phyloP scores from a whole-genome alignment of 495 filamentous ascomycete species.

The Aspergillus saccharolyticus region DNA sequence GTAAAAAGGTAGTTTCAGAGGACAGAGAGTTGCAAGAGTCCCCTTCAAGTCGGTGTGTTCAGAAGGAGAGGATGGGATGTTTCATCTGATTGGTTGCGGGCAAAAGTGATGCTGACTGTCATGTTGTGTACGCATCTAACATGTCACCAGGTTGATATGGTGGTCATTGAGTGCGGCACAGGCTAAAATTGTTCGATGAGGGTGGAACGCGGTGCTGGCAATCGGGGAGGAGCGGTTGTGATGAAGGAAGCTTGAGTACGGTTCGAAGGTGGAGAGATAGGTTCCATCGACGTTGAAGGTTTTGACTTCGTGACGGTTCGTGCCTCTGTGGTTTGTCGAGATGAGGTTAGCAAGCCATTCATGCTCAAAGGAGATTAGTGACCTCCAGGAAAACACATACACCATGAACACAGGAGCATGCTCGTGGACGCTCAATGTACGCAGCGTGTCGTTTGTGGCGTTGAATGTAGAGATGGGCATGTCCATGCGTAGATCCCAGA shows the following conservation, averaged over 20 bases:
- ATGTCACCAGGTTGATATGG: slow-evolving; percentile 43
- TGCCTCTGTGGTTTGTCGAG: slow-evolving; percentile 58
- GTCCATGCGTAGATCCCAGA: slow-evolving; percentile 94
- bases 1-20: background rate
- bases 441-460: slow-evolving; percentile 71
- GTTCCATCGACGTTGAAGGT: slow-evolving; percentile 81
- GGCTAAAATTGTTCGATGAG: slow-evolving; percentile 87
- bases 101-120: background rate
- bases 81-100: background rate
- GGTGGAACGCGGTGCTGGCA: slow-evolving; percentile 88
- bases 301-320: slow-evolving; percentile 81
- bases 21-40: background rate
- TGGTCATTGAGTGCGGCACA: slow-evolving; percentile 58
- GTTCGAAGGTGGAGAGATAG: slow-evolving; percentile 74
- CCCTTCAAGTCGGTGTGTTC: background rate
- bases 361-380: background rate
- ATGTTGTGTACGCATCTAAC: slow-evolving; percentile 23
- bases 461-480: slow-evolving; percentile 64
- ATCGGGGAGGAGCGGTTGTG: slow-evolving; percentile 74
- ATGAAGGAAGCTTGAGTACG: slow-evolving; percentile 82
- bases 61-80: background rate
- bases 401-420: slow-evolving; percentile 94
- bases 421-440: slow-evolving; percentile 89
- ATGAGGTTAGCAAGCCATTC: background rate
- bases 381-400: slow-evolving; percentile 51